phyloP scores from a whole-genome alignment of 257 asterid genomes.

The Coffea canephora region DNA sequence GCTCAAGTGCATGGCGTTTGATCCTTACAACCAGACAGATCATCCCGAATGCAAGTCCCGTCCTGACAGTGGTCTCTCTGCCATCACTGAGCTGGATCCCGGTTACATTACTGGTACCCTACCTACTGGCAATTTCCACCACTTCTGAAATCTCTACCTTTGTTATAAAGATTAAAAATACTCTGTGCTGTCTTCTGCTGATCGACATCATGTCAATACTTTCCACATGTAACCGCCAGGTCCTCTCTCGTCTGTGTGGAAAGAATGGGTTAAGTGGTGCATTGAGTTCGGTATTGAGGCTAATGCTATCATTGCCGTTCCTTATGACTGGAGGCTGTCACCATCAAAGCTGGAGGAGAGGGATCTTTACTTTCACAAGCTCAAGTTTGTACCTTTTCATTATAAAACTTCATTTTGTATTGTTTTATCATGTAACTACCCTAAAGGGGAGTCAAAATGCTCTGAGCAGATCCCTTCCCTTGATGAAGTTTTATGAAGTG shows the following conservation, averaged over 20 bases:
- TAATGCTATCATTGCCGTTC: constrained; percentile 91
- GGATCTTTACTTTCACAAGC: constrained; percentile 95
- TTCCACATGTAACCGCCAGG: constrained; percentile 40
- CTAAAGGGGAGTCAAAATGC: background rate
- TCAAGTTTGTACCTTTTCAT: constrained; percentile 54
- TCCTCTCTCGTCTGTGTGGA: constrained; percentile 99
- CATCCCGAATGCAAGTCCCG: constrained; percentile 97
- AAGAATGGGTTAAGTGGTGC: constrained; percentile 99
- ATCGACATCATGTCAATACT: background rate
- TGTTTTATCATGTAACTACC: background rate
- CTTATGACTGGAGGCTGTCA: constrained; percentile 96
- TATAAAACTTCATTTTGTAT: constrained; percentile 1
- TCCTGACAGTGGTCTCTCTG: constrained; percentile 98
- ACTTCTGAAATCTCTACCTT: too few species aligned
- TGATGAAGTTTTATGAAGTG: background rate
- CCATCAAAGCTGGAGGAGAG: constrained; percentile 98
- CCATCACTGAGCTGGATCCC: constrained; percentile 97
- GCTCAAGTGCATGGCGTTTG: constrained; percentile 87
- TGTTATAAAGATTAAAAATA: too few species aligned
- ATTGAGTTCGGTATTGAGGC: constrained; percentile 98
- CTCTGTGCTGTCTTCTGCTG: background rate
- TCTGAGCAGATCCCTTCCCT: background rate
- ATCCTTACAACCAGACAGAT: constrained; percentile 95
- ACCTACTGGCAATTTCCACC: too few species aligned
- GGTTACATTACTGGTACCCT: constrained; percentile 83